Evolutionary conservation across 176 grass and related monocot species (phyloP).

Genomic region (Calamus simplicifolius): DNA sequence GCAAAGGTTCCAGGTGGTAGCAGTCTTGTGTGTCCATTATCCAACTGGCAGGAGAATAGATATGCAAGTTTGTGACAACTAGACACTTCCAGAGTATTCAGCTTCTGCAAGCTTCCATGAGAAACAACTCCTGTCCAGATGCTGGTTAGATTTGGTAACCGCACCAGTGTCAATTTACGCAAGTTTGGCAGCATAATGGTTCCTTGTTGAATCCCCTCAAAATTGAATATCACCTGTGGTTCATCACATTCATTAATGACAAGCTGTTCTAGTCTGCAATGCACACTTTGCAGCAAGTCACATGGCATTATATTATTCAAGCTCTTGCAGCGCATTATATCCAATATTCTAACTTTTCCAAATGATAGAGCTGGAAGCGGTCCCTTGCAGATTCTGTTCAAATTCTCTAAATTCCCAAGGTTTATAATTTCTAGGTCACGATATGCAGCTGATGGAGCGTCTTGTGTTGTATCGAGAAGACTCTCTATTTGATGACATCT

Average conservation of each 20-base stretch:
- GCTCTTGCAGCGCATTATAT: conserved; percentile 6
- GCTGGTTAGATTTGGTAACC: not conserved
- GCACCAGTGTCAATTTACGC: not conserved
- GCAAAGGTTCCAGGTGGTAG: conserved; percentile 1
- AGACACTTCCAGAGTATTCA: not conserved
- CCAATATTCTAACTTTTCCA: conserved; percentile 8
- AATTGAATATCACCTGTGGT: not conserved
- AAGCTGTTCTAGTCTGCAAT: not conserved
- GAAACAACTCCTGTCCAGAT: conserved; percentile 10
- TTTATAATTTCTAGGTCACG: conserved; percentile 9
- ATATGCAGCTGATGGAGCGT: not conserved
- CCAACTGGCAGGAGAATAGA: not conserved
- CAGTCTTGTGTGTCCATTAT: not conserved
- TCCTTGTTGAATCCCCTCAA: not conserved
- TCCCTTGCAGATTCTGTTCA: conserved; percentile 7
- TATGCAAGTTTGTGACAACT: not conserved
- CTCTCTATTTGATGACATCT: conserved; percentile 8
- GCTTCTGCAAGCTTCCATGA: not conserved
- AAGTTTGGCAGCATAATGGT: conserved; percentile 3
- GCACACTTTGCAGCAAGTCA: conserved; percentile 16
- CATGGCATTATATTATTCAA: conserved; percentile 6
- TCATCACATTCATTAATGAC: too few species aligned
- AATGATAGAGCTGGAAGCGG: conserved; percentile 1
- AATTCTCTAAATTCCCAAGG: conserved; percentile 5
- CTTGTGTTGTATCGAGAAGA: conserved; percentile 1